Conservation (phyloP, 2,329 filamentous ascomycete species). For the Chrysoporthe cubensis region DNA sequence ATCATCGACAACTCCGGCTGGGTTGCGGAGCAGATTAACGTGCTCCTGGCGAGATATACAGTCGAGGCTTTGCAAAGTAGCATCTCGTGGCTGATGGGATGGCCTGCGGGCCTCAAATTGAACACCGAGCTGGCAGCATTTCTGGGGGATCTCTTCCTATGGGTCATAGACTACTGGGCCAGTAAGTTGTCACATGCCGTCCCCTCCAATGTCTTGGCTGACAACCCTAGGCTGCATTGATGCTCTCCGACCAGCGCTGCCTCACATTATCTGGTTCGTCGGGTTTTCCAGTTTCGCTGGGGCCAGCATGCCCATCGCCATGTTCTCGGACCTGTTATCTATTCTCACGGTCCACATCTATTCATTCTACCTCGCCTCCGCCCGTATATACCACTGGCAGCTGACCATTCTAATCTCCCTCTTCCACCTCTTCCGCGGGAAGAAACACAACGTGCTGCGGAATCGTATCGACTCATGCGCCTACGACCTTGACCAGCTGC, state of each 20-base stretch:
- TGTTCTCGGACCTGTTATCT: conserved; percentile 92
- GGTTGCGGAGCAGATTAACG: conserved; percentile 80
- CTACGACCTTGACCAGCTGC: conserved; percentile 95
- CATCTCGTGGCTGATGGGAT: conserved; percentile 94
- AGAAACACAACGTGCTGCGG: conserved; percentile 95
- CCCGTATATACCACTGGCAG: conserved; percentile 98
- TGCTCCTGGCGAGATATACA: conserved; percentile 77
- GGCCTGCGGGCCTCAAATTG: conserved; percentile 91
- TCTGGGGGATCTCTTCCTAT: conserved; percentile 91
- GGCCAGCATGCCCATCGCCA: conserved; percentile 93
- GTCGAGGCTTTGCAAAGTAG: conserved; percentile 86
- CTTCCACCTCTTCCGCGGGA: conserved; percentile 98
- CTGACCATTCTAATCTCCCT: conserved; percentile 94
- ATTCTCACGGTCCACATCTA: conserved; percentile 95
- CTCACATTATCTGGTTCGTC: conserved; percentile 86
- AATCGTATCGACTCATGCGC: conserved; percentile 99
- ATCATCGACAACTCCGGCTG: conserved; percentile 92
- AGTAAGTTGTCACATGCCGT: conserved; percentile 54
- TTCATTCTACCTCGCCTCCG: conserved; percentile 95
- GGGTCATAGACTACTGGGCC: conserved; percentile 99
- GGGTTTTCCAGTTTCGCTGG: conserved; percentile 95
- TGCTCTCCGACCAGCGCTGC: conserved; percentile 77
- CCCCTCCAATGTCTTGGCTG: conserved; percentile 25
- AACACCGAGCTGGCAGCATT: conserved; percentile 95
- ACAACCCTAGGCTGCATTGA: conserved; percentile 69